These are phyloP conservation scores for Pseudogymnoascus sp. DNA, from an alignment of 2,329 filamentous ascomycete species.

Conservation along the genomic window DNA sequence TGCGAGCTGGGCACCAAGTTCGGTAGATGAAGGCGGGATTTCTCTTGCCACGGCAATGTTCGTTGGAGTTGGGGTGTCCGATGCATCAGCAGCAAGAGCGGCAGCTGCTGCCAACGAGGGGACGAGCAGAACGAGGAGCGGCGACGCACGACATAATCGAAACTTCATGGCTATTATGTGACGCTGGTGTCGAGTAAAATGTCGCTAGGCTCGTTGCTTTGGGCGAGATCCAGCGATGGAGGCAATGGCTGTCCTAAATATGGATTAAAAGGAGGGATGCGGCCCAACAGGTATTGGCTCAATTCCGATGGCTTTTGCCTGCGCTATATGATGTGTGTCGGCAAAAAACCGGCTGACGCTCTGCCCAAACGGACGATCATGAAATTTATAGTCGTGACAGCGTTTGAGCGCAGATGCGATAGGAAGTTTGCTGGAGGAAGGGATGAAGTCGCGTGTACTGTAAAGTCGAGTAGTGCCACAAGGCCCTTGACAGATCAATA, in stretches of 20 bases:
- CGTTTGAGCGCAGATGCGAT: neutral
- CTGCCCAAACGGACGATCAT: conserved; percentile 6
- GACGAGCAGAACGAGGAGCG: conserved; percentile 53
- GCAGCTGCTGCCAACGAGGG: conserved; percentile 44
- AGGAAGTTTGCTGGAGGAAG: neutral
- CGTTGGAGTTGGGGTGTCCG: conserved; percentile 12
- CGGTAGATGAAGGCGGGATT: conserved; percentile 15
- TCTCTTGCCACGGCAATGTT: conserved; percentile 19
- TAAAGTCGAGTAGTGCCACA: neutral
- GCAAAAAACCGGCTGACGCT: neutral
- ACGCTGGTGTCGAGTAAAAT: conserved; percentile 8
- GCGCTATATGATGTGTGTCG: conserved; percentile 1
- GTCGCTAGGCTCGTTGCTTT: neutral
- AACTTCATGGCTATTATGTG: conserved; percentile 47
- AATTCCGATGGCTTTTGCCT: neutral
- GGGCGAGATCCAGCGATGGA: neutral
- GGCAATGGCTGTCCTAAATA: neutral
- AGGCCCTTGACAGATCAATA: neutral
- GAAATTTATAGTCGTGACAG: neutral
- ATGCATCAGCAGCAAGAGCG: conserved; percentile 19
- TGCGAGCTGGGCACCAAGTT: conserved; percentile 17
- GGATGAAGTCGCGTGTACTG: conserved; percentile 2
- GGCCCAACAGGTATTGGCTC: neutral
- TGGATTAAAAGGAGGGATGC: conserved; percentile 3
- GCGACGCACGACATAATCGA: conserved; percentile 40